Percentiles rank a stretch among this genome's conserved stretches.
Conservation (phyloP, 306 rosid species). For the Lagenaria siceraria region DNA sequence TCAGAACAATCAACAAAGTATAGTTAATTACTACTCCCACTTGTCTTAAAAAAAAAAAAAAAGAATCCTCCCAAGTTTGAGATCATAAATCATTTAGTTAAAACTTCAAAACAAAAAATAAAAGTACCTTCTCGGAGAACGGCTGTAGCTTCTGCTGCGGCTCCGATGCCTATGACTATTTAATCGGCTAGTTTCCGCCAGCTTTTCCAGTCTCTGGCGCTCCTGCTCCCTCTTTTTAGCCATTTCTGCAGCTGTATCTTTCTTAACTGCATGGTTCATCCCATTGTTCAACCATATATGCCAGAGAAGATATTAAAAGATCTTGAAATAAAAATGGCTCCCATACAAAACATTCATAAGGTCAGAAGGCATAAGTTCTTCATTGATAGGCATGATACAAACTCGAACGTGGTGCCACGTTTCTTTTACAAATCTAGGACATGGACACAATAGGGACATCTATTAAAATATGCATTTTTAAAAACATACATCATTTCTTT, state of each 20-base stretch:
- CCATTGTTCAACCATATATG: neutral
- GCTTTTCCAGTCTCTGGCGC: slow-evolving; percentile 86
- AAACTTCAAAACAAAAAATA: neutral
- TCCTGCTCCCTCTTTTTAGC: slow-evolving; percentile 91
- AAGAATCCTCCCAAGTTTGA: neutral
- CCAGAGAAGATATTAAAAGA: neutral
- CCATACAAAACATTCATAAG: neutral
- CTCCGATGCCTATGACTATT: slow-evolving; percentile 64
- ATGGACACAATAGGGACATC: too few species aligned
- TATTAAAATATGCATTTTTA: too few species aligned
- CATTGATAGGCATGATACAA: neutral
- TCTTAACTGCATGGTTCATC: slow-evolving; percentile 52
- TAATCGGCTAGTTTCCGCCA: slow-evolving; percentile 81
- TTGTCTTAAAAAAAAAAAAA: too few species aligned
- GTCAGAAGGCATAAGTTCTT: neutral
- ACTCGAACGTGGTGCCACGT: too few species aligned
- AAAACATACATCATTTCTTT: too few species aligned
- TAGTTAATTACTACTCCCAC: neutral
- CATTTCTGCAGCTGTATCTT: slow-evolving; percentile 83
- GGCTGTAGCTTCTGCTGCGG: slow-evolving; percentile 71
- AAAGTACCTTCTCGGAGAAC: slow-evolving; percentile 67
- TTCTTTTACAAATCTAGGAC: too few species aligned
- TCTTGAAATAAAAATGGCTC: neutral
- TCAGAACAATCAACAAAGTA: too few species aligned
- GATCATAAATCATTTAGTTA: neutral